Conservation (phyloP, 176 grass and related monocot genomes). For the Themeda triandra region DNA sequence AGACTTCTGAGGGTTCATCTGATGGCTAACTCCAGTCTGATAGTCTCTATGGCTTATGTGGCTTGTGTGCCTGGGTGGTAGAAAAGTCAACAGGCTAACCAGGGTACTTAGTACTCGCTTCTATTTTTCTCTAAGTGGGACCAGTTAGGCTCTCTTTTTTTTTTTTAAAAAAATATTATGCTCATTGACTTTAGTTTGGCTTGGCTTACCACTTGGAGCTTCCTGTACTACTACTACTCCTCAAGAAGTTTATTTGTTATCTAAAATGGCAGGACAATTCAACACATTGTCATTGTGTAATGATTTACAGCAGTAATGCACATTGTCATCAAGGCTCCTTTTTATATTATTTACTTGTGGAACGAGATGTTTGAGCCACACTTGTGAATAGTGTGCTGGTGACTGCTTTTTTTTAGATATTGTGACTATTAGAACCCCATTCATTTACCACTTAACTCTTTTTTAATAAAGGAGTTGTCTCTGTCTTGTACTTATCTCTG, state of each 20-base stretch:
- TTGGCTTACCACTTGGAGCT: not conserved
- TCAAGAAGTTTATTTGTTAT: not conserved
- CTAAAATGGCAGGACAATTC: not conserved
- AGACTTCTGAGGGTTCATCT: slow-evolving; percentile 18
- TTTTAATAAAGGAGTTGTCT: not conserved
- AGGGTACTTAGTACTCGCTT: not conserved
- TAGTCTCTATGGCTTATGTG: not conserved
- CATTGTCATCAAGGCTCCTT: not conserved
- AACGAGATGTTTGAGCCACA: not conserved
- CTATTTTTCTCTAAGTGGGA: not conserved
- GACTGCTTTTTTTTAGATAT: not conserved
- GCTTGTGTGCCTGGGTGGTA: not conserved
- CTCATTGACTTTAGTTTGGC: not conserved
- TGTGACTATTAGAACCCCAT: not conserved
- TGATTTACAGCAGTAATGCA: not conserved
- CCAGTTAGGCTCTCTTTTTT: not conserved
- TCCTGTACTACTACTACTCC: not conserved
- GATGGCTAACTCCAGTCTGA: not conserved
- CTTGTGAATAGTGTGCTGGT: not conserved
- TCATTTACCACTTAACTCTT: not conserved
- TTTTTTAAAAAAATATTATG: slow-evolving; percentile 1
- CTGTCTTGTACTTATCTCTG: not conserved
- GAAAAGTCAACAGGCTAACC: not conserved
- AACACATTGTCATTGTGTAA: not conserved
- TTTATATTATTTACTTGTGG: not conserved